Base-by-base conservation (phyloP, 2,329 filamentous ascomycete genomes). In the Akanthomyces lecanii region DNA sequence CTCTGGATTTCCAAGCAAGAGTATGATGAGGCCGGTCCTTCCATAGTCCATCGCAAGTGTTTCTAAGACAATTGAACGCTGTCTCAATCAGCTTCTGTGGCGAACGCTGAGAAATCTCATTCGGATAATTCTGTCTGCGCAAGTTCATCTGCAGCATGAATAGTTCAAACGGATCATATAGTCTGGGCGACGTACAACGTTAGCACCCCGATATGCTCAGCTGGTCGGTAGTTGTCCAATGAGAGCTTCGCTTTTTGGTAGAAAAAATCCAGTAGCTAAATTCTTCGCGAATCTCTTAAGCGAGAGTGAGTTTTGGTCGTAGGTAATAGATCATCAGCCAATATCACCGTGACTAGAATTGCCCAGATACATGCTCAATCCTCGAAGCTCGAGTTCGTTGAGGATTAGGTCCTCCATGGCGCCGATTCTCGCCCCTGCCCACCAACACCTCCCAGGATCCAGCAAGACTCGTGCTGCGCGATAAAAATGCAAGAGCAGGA, bases 1-100 rank as follows among this genome's bases (percentile, higher is more conserved):
- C 99, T 99, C 95, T 99, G 95, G 95, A 98, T 99, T 89, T 99
- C 95, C 76, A 99, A 99, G 92, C 95, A 99, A 86, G 94, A 98
- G 88, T 98, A 98, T 89, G 95, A 99, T 85, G 95, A 98, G 92
- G 95, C 90, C 81, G 94, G 94, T 84, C 95, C 94, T 75, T 97
- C 93, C 77, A 98, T 98, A 78, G 94, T 98, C 76, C 94, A 98
- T 90, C 91, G 93, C 89, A 98, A 97, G 92, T 97, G 94, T 91
- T 97, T 97, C 91, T 97, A 97, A 97, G 89, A 87, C 23, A 2
- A 2, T 16, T n/a, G 18, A 3, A 1, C 18, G 6, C 12, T 52
- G 11, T 25, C n/a, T 40, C 30, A 12, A 33, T n/a, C 6, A 23
- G n/a, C n/a, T 14, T 40, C 7, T 10, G n/a, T 25, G 53, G 53